phyloP scores from a whole-genome alignment of 108 stramenopile species.

The Cyclotella kingstonii region DNA sequence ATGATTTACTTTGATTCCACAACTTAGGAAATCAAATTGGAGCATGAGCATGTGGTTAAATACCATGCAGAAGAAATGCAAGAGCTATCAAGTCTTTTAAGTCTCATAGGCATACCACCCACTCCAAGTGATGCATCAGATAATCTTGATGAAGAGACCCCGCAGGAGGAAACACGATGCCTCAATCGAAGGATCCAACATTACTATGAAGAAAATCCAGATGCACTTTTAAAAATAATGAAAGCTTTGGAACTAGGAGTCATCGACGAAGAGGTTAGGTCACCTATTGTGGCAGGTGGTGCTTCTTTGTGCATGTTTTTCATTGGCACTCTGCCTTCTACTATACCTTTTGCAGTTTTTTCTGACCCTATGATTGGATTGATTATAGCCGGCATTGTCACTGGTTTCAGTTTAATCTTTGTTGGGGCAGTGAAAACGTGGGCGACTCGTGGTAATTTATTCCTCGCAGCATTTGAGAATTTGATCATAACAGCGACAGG shows the following conservation, averaged over 20 bases:
- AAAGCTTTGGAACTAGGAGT: slow-evolving; percentile 77
- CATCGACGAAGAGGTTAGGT: slow-evolving; percentile 63
- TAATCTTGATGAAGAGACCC: neutral
- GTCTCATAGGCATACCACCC: slow-evolving; percentile 58
- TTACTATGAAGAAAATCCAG: slow-evolving; percentile 57
- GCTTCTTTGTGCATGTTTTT: slow-evolving; percentile 56
- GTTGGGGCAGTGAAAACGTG: slow-evolving; percentile 74
- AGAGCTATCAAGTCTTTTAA: slow-evolving; percentile 48
- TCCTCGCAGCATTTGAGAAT: slow-evolving; percentile 67
- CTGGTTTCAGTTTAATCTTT: slow-evolving; percentile 43
- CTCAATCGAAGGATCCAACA: slow-evolving; percentile 37
- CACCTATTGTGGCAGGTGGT: slow-evolving; percentile 54
- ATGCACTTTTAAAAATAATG: slow-evolving; percentile 73
- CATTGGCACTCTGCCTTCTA: slow-evolving; percentile 59
- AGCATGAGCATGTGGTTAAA: slow-evolving; percentile 57
- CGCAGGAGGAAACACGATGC: slow-evolving; percentile 26
- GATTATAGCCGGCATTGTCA: slow-evolving; percentile 45
- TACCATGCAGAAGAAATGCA: slow-evolving; percentile 52
- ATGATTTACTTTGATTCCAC: neutral
- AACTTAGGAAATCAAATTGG: slow-evolving; percentile 58
- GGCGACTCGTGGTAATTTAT: slow-evolving; percentile 63
- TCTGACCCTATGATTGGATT: slow-evolving; percentile 43
- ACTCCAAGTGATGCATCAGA: slow-evolving; percentile 8
- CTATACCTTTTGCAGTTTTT: slow-evolving; percentile 60
- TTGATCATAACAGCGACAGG: slow-evolving; percentile 66